Percentiles rank a stretch among this genome's conserved stretches.
Conservation (phyloP, 169 alveolate species). For the Cryptosporidium muris region DNA sequence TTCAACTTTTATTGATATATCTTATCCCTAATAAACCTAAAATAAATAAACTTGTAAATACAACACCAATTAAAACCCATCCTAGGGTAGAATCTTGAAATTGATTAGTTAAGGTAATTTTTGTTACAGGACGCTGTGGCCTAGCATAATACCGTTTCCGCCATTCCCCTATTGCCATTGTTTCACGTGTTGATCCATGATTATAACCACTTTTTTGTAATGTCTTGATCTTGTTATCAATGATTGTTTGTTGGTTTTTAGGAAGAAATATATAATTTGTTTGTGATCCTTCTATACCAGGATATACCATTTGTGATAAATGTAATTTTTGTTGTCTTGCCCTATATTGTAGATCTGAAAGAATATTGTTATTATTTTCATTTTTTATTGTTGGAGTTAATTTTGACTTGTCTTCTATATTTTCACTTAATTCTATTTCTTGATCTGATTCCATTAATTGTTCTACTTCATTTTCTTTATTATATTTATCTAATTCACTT, state of each 20-base stretch:
- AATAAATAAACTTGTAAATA: background rate
- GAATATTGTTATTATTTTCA: background rate
- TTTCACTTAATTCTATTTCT: background rate
- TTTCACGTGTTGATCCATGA: conserved; percentile 60
- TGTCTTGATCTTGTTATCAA: conserved; percentile 37
- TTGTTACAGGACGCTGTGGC: background rate
- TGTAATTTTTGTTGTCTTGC: conserved; percentile 45
- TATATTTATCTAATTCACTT: background rate
- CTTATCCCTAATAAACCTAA: conserved; percentile 9
- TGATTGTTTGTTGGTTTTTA: conserved; percentile 28
- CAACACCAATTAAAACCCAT: conserved; percentile 39
- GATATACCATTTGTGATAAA: conserved; percentile 25
- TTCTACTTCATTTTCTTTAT: background rate
- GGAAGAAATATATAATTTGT: conserved; percentile 60
- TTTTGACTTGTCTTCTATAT: background rate
- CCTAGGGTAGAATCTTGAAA: conserved; percentile 5
- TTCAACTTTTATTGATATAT: background rate
- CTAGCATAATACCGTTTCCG: conserved; percentile 53
- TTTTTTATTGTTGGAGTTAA: background rate
- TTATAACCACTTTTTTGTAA: conserved; percentile 26
- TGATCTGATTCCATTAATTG: background rate
- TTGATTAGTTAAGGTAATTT: background rate
- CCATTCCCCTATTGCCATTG: conserved; percentile 65
- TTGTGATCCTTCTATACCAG: conserved; percentile 23
- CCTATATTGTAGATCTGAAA: conserved; percentile 14